phyloP scores from a whole-genome alignment of 805 yeast species.

The Hemisphaericaspora nanyangensis region DNA sequence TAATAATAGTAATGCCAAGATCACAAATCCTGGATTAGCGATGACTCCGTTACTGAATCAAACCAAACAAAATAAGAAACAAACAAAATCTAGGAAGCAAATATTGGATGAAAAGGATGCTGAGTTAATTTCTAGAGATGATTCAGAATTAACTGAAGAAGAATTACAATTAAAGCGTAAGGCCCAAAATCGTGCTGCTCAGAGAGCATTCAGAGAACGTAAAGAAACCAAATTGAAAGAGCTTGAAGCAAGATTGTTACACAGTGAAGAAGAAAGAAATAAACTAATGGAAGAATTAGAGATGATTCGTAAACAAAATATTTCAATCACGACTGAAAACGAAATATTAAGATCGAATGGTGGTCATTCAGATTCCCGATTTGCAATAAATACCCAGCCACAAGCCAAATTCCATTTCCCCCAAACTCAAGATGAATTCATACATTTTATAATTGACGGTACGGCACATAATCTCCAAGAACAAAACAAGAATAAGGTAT shows the following conservation, averaged over 20 bases:
- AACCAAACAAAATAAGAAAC: constrained; percentile 2
- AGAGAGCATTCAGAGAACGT: constrained; percentile 80
- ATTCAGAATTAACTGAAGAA: constrained; percentile 33
- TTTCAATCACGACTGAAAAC: constrained; percentile 59
- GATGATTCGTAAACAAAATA: constrained; percentile 49
- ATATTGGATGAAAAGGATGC: constrained; percentile 35
- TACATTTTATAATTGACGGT: constrained; percentile 24
- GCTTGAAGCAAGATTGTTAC: constrained; percentile 53
- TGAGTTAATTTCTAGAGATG: constrained; percentile 32
- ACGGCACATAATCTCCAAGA: constrained; percentile 18
- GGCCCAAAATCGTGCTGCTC: constrained; percentile 84
- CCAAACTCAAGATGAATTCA: constrained; percentile 29
- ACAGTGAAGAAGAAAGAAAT: constrained; percentile 54
- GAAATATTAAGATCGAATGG: constrained; percentile 38
- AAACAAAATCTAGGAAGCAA: constrained; percentile 18
- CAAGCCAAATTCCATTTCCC: constrained; percentile 31
- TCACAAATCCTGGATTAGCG: not conserved
- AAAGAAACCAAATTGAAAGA: constrained; percentile 71
- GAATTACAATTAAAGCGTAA: constrained; percentile 55
- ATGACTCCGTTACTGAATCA: not conserved
- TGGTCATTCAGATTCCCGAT: not conserved
- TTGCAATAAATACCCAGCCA: not conserved
- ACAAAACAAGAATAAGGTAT: constrained; percentile 25
- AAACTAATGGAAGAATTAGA: constrained; percentile 46
- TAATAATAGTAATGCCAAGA: not conserved